Base-by-base conservation (phyloP, 2,329 filamentous ascomycete species). In the Alternaria gansuensis region DNA sequence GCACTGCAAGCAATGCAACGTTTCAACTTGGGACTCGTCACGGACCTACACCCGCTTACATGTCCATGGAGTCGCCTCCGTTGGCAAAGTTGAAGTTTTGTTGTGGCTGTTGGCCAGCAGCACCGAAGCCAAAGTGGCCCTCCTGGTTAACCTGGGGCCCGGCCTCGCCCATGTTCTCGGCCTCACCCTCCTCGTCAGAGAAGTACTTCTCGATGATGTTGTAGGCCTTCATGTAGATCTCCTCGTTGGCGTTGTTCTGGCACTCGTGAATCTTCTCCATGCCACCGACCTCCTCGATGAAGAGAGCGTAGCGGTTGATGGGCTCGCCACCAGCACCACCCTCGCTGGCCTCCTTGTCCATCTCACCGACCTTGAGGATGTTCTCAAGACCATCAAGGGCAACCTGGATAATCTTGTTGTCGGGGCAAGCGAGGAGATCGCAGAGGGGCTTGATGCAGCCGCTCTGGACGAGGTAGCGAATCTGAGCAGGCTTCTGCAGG, bases 171-270 rank as follows among this genome's bases (percentile, higher is more conserved):
- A 93, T 93, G 72, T 77, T 76, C 66, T 93, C 93, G 45, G 81
- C 87, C 63, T 85, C 86, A 76, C 96, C 95, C 55, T 98, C 95
- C 69, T 99, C 95, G 74, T 99, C 95, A 0, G 93, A 97, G 84
- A 99, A 99, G 87, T 99, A 99, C 84, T 97, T 97, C 86, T 99
- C 95, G 69, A 99, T 99, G 81, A 99, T 99, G 86, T 96, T 98
- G 86, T 98, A 99, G 0, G 95, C 95, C 88, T 99, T 99, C 94
- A 99, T 98, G 86, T 99, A 99, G 72, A 99, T 99, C 82, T 99
- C 95, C 82, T 99, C 95, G 82, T 99, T 99, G 83, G 94, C 94
- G 75, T 99, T 99, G 84, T 96, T 97, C 85, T 99, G 95, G 87
- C 95, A 98, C 72, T 98, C 94, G 82, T 99, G 95, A 71, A 99